Conservation (phyloP, 2,329 filamentous ascomycete species). For the Aspergillus pseudoviridinutans region DNA sequence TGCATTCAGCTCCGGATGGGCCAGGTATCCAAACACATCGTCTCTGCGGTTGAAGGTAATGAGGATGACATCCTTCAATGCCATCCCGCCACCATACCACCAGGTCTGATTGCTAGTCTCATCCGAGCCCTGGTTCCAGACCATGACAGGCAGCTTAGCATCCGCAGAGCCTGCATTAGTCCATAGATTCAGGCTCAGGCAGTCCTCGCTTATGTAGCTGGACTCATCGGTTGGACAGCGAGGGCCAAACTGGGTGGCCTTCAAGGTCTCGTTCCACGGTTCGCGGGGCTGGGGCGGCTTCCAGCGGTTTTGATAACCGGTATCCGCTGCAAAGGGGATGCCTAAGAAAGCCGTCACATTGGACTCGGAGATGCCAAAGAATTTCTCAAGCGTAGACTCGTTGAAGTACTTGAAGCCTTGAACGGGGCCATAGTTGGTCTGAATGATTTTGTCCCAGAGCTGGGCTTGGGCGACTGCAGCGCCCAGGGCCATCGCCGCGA, state of each 20-base stretch:
- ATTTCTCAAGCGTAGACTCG: conserved; percentile 13
- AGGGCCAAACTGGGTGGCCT: conserved; percentile 19
- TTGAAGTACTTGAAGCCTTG: conserved; percentile 21
- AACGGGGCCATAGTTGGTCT: conserved; percentile 15
- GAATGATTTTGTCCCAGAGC: conserved; percentile 16
- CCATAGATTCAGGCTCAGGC: conserved; percentile 31
- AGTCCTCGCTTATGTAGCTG: conserved; percentile 28
- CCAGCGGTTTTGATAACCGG: conserved; percentile 24
- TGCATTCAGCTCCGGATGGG: conserved; percentile 22
- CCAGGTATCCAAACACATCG: conserved; percentile 26
- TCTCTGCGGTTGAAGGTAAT: conserved; percentile 27
- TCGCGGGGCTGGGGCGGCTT: conserved; percentile 21
- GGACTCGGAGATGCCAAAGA: conserved; percentile 13
- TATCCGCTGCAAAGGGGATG: conserved; percentile 26
- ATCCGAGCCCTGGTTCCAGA: conserved; percentile 28
- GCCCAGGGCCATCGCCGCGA: conserved; percentile 7
- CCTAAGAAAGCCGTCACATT: conserved; percentile 22
- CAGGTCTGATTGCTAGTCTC: conserved; percentile 21
- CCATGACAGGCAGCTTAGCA: conserved; percentile 25
- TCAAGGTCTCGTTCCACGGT: conserved; percentile 18
- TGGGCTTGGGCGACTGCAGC: conserved; percentile 12
- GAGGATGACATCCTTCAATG: conserved; percentile 25
- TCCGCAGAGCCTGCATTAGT: conserved; percentile 17
- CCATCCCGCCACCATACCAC: conserved; percentile 28
- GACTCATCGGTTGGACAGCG: conserved; percentile 15